Conservation (phyloP, 192 early-diverging fungal genomes). For the Chytriomyces sp. region DNA sequence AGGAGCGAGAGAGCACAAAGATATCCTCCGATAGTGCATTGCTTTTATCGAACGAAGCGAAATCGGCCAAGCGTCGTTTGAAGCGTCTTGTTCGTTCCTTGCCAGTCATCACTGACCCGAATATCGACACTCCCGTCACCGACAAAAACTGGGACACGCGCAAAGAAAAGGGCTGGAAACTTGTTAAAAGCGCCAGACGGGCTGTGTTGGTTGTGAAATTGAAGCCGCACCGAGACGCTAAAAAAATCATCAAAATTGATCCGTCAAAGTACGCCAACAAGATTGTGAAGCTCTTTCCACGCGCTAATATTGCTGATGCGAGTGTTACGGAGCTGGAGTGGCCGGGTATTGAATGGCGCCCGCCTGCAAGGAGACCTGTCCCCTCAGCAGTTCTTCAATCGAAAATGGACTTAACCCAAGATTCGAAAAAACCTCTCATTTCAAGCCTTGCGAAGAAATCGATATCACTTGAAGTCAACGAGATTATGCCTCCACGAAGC, state of each 20-base stretch:
- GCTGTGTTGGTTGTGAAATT: slow-evolving; percentile 17
- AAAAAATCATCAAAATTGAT: slow-evolving; percentile 32
- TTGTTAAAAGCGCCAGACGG: not conserved
- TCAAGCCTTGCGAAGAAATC: no score
- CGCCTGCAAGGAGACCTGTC: no score
- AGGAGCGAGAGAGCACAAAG: not conserved
- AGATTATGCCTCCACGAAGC: not conserved
- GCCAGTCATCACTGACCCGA: not conserved
- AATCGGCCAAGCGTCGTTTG: slow-evolving; percentile 3
- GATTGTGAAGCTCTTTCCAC: slow-evolving; percentile 1
- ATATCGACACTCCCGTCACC: slow-evolving; percentile 10
- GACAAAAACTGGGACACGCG: slow-evolving; percentile 8
- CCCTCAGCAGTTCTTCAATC: no score
- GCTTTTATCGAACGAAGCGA: not conserved
- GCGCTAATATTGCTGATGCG: not conserved
- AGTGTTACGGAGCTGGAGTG: slow-evolving; percentile 14
- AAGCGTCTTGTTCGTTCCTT: slow-evolving; percentile 18
- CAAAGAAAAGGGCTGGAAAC: slow-evolving; percentile 17
- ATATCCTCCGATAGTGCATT: not conserved
- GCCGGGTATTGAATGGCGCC: slow-evolving; percentile 11
- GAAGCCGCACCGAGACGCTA: not conserved
- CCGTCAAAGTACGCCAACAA: slow-evolving; percentile 23
- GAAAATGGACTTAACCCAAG: no score
- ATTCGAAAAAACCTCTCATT: no score
- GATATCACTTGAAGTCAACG: no score